Evolutionary conservation across 805 yeast species (phyloP).

Genomic region (Candida ponderosae): DNA sequence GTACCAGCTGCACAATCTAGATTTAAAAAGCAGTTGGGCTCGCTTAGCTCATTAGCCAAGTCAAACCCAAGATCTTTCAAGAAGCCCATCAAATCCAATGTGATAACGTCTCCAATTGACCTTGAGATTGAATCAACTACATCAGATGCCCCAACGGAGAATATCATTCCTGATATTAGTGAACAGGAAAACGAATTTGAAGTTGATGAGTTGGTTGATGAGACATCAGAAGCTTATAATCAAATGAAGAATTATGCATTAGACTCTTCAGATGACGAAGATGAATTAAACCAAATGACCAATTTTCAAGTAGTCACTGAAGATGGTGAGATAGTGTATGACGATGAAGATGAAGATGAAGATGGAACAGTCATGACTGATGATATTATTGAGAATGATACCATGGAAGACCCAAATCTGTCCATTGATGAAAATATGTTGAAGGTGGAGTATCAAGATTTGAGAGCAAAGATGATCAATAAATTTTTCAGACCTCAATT

Average conservation of each 20-base stretch:
- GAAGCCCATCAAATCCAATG: too few relatives aligned
- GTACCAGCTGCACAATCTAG: too few relatives aligned
- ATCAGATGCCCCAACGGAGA: too few relatives aligned
- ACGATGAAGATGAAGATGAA: constrained; percentile 24
- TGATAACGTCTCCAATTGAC: too few relatives aligned
- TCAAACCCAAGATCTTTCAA: too few relatives aligned
- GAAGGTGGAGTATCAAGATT: constrained; percentile 21
- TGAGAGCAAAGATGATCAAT: constrained; percentile 22
- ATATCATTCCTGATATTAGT: too few relatives aligned
- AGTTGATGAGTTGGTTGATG: neutral
- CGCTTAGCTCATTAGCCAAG: neutral
- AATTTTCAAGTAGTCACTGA: constrained; percentile 6
- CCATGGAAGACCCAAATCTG: constrained; percentile 20
- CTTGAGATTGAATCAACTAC: too few relatives aligned
- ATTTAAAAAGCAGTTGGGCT: neutral
- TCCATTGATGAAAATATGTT: constrained; percentile 19
- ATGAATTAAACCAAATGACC: constrained; percentile 1
- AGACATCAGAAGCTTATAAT: too few relatives aligned
- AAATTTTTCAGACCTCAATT: constrained; percentile 13
- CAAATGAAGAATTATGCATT: too few relatives aligned
- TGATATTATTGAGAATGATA: constrained; percentile 32
- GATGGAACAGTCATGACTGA: constrained; percentile 34
- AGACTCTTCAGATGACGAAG: constrained; percentile 10
- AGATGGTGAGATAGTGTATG: constrained; percentile 13
- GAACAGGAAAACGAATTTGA: neutral